These are phyloP conservation scores for Rhodosporidiobolus sp. DNA, from an alignment of 768 basidiomycete genomes.

Conservation along the genomic window DNA sequence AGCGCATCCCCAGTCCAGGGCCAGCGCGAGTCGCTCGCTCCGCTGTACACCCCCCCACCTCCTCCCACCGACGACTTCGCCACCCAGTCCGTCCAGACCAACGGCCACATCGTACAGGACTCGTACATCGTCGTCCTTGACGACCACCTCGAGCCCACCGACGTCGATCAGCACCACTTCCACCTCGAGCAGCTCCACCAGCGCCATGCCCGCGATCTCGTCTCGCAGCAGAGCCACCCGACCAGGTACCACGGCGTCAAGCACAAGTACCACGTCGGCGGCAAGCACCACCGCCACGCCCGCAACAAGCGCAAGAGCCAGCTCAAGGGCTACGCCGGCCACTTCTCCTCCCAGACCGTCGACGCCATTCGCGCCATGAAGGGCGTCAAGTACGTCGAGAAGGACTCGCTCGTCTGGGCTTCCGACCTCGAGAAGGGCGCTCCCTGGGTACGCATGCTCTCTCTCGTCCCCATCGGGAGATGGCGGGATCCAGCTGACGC, in stretches of 20 bases:
- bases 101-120: constrained; percentile 61
- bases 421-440: constrained; percentile 61
- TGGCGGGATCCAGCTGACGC: constrained; percentile 7
- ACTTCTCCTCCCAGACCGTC: constrained; percentile 56
- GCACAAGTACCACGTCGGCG: constrained; percentile 40
- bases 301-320: constrained; percentile 11
- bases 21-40: constrained; percentile 41
- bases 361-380: constrained; percentile 74
- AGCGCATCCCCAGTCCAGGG: constrained; percentile 43
- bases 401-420: constrained; percentile 85
- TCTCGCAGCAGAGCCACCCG: no score
- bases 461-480: not conserved
- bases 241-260: no score
- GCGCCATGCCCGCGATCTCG: constrained; percentile 55
- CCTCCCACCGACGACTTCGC: constrained; percentile 7
- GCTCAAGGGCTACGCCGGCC: constrained; percentile 43
- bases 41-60: constrained; percentile 40
- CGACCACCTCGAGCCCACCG: constrained; percentile 57
- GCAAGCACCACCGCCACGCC: constrained; percentile 19
- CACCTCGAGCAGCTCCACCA: constrained; percentile 74
- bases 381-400: constrained; percentile 88
- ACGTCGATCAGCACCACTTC: constrained; percentile 58
- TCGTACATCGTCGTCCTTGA: constrained; percentile 94
- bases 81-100: not conserved
- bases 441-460: constrained; percentile 67